Evolutionary conservation across 768 basidiomycete genomes (phyloP).

Genomic region (Suillus alpinus): DNA sequence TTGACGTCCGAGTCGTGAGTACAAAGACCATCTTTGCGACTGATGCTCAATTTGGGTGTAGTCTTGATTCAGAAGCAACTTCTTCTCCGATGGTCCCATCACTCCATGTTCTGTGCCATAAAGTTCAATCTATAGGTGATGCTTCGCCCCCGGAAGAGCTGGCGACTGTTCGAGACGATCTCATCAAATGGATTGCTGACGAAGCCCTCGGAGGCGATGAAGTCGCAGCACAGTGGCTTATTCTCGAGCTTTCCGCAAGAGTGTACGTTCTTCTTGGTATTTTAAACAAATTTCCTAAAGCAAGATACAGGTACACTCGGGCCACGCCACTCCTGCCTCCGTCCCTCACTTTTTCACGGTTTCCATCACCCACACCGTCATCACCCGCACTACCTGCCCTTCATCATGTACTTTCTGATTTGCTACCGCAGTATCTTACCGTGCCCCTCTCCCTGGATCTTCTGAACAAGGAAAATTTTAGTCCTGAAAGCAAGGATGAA

Average conservation of each 20-base stretch:
- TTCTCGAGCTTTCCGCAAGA: slow-evolving; percentile 56
- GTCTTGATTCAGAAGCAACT: slow-evolving; percentile 36
- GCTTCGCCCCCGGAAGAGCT: slow-evolving; percentile 1
- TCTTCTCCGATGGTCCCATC: slow-evolving; percentile 49
- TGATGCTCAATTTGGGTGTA: slow-evolving; percentile 22
- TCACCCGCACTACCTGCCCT: slow-evolving; percentile 43
- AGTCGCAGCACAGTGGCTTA: slow-evolving; percentile 72
- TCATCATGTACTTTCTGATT: slow-evolving; percentile 48
- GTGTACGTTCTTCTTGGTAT: slow-evolving; percentile 47
- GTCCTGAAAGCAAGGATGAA: slow-evolving; percentile 65
- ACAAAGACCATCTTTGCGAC: neutral
- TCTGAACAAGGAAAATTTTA: slow-evolving; percentile 57
- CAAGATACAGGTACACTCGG: slow-evolving; percentile 55
- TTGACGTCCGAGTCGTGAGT: slow-evolving; percentile 63
- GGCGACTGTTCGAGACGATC: slow-evolving; percentile 38
- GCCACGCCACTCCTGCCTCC: slow-evolving; percentile 65
- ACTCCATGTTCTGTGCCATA: slow-evolving; percentile 62
- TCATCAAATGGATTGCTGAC: slow-evolving; percentile 72
- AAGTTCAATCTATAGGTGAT: neutral
- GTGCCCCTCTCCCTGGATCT: slow-evolving; percentile 61
- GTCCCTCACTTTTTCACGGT: slow-evolving; percentile 59
- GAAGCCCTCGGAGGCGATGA: slow-evolving; percentile 68
- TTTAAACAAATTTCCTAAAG: slow-evolving; percentile 4
- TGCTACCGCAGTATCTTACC: slow-evolving; percentile 55
- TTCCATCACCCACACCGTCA: slow-evolving; percentile 44